These are phyloP conservation scores for Auxenochlorella pyrenoidosa DNA, from an alignment of 139 green algal species.

Conservation along the genomic window DNA sequence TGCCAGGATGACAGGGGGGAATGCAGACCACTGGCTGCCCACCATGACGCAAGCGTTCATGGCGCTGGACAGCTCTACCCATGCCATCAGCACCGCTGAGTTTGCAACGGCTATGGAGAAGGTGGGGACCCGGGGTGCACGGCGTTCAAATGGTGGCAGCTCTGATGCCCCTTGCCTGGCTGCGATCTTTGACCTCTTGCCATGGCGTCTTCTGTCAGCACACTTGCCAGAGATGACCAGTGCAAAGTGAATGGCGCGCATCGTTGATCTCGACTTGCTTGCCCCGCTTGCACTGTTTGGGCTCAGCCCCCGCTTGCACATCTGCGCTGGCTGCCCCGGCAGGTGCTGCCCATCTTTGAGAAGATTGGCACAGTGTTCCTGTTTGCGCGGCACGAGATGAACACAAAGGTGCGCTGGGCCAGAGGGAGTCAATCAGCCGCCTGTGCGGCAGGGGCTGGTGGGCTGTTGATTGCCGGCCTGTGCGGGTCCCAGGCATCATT, in stretches of 20 bases:
- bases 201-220: too few species aligned
- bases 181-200: too few species aligned
- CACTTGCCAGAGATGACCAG: too few species aligned
- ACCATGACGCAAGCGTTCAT: conserved; percentile 25
- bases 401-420: conserved; percentile 27
- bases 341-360: conserved; percentile 54
- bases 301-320: neutral
- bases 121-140: neutral
- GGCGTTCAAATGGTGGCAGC: too few species aligned
- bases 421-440: neutral
- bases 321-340: neutral
- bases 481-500: neutral
- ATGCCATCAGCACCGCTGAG: conserved; percentile 11
- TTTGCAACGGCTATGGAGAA: conserved; percentile 28
- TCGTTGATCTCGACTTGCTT: neutral
- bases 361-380: conserved; percentile 54
- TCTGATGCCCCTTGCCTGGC: too few species aligned
- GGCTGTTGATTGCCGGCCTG: too few species aligned
- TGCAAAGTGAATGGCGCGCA: neutral
- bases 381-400: conserved; percentile 53
- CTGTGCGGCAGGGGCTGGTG: neutral
- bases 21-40: conserved; percentile 20
- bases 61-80: conserved; percentile 20
- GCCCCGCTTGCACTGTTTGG: neutral
- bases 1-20: neutral